A percentile compares a stretch with the other conserved stretches of the same genome.
phyloP scores from a whole-genome alignment of 805 yeast genomes.

The Debaryomyces castellii region DNA sequence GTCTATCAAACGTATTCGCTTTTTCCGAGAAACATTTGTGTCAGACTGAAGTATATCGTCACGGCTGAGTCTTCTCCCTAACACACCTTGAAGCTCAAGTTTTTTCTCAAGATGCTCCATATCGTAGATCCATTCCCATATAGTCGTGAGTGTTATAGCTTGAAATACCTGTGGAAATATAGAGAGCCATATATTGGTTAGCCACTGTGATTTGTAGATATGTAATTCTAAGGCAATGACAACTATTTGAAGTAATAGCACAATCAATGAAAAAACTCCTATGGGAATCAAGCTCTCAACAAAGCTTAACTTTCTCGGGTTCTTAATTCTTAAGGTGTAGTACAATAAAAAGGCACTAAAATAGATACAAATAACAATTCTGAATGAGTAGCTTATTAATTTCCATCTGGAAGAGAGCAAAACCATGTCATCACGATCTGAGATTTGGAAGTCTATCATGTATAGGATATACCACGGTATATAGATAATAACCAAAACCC shows the following conservation, averaged over 20 bases:
- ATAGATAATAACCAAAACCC: slow-evolving; percentile 23
- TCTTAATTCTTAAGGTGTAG: slow-evolving; percentile 38
- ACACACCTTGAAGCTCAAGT: slow-evolving; percentile 54
- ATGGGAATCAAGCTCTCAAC: slow-evolving; percentile 47
- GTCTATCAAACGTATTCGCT: neutral
- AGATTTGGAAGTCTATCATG: neutral
- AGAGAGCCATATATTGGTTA: slow-evolving; percentile 50
- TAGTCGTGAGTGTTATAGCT: slow-evolving; percentile 49
- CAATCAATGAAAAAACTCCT: slow-evolving; percentile 42
- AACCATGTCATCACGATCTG: slow-evolving; percentile 1
- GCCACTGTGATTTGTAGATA: slow-evolving; percentile 28
- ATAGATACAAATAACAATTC: slow-evolving; percentile 26
- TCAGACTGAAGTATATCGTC: slow-evolving; percentile 33
- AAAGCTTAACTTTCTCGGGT: slow-evolving; percentile 43
- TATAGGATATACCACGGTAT: slow-evolving; percentile 6
- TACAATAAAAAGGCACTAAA: slow-evolving; percentile 32
- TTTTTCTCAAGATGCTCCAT: slow-evolving; percentile 50
- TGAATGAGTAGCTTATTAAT: slow-evolving; percentile 28
- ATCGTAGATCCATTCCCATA: slow-evolving; percentile 68
- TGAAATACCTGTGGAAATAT: slow-evolving; percentile 44
- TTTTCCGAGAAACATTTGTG: neutral
- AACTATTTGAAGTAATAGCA: slow-evolving; percentile 38
- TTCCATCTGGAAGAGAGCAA: slow-evolving; percentile 12
- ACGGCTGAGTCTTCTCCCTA: slow-evolving; percentile 57
- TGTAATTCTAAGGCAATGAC: slow-evolving; percentile 25